A percentile compares a stretch with the other conserved stretches of the same genome.
phyloP scores from a whole-genome alignment of 768 basidiomycete genomes.

The Tricholoma hemisulphureum region DNA sequence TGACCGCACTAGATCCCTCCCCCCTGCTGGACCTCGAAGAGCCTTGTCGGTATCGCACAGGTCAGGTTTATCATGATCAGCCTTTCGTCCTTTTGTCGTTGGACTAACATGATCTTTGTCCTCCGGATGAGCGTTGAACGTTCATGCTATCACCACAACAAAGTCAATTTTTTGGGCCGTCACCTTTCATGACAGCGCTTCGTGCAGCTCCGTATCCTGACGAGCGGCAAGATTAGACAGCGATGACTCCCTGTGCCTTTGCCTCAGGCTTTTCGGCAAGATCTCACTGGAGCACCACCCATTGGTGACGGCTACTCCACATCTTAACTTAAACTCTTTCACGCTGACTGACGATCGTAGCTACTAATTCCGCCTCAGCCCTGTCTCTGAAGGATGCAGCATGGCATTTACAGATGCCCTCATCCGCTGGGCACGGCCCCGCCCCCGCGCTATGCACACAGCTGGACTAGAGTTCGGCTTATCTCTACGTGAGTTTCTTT shows the following conservation, averaged over 20 bases:
- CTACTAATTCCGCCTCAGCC: background rate
- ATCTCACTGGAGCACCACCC: background rate
- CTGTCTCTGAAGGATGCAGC: too few relatives aligned
- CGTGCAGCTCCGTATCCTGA: background rate
- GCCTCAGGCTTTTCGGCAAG: background rate
- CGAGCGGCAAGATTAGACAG: background rate
- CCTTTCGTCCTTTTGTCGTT: background rate
- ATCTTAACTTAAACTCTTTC: background rate
- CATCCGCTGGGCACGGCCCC: background rate
- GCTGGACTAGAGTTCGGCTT: too few relatives aligned
- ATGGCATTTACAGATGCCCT: background rate
- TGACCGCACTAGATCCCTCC: too few relatives aligned
- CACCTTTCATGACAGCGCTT: background rate
- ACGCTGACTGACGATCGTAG: background rate
- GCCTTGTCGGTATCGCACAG: background rate
- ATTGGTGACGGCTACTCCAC: background rate
- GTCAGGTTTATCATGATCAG: background rate
- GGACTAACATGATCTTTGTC: background rate
- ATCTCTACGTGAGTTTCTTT: too few relatives aligned
- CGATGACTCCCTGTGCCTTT: background rate
- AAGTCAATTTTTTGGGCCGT: background rate
- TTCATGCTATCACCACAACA: conserved; percentile 10
- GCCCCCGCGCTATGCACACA: background rate
- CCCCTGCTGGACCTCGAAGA: background rate
- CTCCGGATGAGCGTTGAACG: background rate